Conservation (phyloP, 305 asterid genomes). For the Plantago coronopus region DNA sequence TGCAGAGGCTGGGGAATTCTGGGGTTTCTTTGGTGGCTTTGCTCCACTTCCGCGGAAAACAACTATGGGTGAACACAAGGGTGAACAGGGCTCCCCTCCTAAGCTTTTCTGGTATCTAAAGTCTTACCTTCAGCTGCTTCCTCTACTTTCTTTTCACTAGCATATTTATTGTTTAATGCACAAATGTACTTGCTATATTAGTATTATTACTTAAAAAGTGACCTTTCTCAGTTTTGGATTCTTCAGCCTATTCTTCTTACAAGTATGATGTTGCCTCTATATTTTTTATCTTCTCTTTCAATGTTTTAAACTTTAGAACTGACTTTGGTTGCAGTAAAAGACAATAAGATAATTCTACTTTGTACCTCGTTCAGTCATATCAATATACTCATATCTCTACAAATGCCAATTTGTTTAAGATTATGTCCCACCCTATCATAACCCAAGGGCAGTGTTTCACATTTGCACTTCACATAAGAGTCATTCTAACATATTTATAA, state of each 20-base stretch:
- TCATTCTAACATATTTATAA: conserved; percentile 13
- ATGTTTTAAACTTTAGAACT: conserved; percentile 9
- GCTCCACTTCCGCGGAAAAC: conserved; percentile 98
- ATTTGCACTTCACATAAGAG: conserved; percentile 8
- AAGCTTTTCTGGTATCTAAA: conserved; percentile 69
- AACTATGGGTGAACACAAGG: conserved; percentile 38
- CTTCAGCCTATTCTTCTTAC: conserved; percentile 1
- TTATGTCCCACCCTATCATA: conserved; percentile 10
- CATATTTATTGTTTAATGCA: no score
- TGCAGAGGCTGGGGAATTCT: conserved; percentile 94
- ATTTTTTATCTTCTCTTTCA: conserved; percentile 4
- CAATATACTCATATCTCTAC: conserved; percentile 10
- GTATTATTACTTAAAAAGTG: background rate
- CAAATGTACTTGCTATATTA: no score
- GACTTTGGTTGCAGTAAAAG: background rate
- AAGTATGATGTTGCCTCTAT: conserved; percentile 12
- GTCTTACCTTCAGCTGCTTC: conserved; percentile 19
- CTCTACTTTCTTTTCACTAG: conserved; percentile 20
- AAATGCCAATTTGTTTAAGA: conserved; percentile 2
- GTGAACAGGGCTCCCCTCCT: conserved; percentile 29
- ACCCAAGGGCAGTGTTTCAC: background rate
- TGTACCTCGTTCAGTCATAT: conserved; percentile 3
- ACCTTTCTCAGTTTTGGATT: conserved; percentile 3
- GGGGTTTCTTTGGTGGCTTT: conserved; percentile 98
- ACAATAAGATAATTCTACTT: conserved; percentile 2